Evolutionary conservation across 1,139 yeast genomes (phyloP), one percentile per base, ranked within the genome.

Genomic region (Nakaseomyces nivariensis): DNA sequence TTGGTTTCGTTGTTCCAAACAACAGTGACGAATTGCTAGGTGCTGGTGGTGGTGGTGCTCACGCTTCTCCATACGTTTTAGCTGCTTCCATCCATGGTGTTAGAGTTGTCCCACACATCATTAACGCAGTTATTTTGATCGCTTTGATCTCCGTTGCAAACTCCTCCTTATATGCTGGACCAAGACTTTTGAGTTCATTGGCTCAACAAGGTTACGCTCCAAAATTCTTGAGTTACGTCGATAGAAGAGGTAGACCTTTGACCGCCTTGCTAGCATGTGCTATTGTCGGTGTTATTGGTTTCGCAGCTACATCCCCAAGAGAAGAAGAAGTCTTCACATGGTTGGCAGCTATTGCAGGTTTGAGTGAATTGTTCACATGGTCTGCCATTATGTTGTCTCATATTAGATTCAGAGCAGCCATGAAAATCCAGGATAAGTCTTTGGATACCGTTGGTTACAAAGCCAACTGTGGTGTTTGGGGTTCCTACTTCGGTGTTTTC

Each of bases 321-420:
- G 79, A 85, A 66, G 80, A 76, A 54, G 75, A 72, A 33, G 86
- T 87, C 11, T 70, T 81, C 89, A 31, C 82, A 78, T 64, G 88
- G 89, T 48, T 92, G 87, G 64, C 86, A 64, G 86, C 96, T 27
- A 72, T 89, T 46, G 84, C 95, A 13, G 96, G 95, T 59, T 78
- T 88, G 56, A 79, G 86, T 48, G 94, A 85, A 68, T 71, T 84
- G 59, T 82, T 85, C 54, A 95, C 94, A 49, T 75, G 89, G 63
- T 87, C 92, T 36, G 89, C 95, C 43, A 85, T 88, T 59, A 80
- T 84, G 63, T 63, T 84, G 50, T 81, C 88, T 58, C 95, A 82
- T 58, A 72, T 88, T 53, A 77, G 95, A 66, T 86, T 87, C 70
- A 81, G 96, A 72, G 67, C 74, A 49, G 96, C 95, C 1, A 74